Evolutionary conservation across 768 basidiomycete genomes (phyloP), one percentile per base, ranked within the genome.

Genomic region (Collybia sordida): DNA sequence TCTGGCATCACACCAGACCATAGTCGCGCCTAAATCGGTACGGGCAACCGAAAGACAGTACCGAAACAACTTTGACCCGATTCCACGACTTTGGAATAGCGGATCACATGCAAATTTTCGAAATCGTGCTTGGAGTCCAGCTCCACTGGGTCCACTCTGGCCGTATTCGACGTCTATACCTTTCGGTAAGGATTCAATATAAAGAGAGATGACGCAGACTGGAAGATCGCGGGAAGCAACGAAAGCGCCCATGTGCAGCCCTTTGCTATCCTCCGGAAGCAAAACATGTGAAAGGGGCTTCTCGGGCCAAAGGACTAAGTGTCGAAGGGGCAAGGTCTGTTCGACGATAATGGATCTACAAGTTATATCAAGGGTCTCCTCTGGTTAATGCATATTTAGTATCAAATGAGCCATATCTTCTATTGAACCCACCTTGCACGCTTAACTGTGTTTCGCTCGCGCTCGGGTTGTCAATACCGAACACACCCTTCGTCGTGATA

Each of bases 1-100:
- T 53, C 82, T 64, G 18, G 82, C 83, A 58, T 84, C 82, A 65
- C 82, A 85, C 81, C 81, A 85, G 5, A 80, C 62, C 11, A 74
- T 57, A 5, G 53, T 55, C n/a, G 68, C 75, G 17, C 68, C 69
- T 43, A 73, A 57, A 42, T 77, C 69, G n/a, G 67, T 63, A 54
- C 61, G 64, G 18, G 74, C 75, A 24, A 21, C 31, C 35, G 48
- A 35, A 22, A 50, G 11, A 15, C 64, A 67, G 55, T 74, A 63
- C 42, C 61, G 53, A 34, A 88, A 65, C 38, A 84, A 69, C 42
- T 59, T 64, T 21, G 78, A 75, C 27, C 80, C 82, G 51, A 86
- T 69, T 21, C 82, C 82, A 52, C 58, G 72, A 18, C 76, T 71
- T 64, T 82, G 83, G 58, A 73, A 71, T n/a, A 61, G 54, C 25